Base-by-base conservation (phyloP, 2,329 filamentous ascomycete genomes). In the Xylaria sp. region DNA sequence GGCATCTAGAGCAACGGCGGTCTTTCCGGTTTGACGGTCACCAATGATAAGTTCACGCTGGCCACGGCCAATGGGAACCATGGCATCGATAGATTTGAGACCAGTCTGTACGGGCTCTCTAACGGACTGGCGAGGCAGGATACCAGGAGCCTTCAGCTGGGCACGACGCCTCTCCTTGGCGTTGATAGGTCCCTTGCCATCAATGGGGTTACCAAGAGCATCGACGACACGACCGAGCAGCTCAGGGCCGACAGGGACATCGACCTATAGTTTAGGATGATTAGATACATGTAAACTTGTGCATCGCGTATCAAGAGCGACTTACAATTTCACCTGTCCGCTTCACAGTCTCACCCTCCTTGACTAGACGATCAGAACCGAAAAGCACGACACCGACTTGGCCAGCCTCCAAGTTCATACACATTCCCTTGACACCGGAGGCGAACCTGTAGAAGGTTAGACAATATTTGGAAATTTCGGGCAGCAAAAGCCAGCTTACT, bases 21-120 rank as follows among this genome's bases (percentile, higher is more conserved):
- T 99, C 92, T 99, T 99, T 86, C 96, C 96, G 79, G 96, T 99
- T 88, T 99, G 96, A 94, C 96, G 96, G 84, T 99, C 96, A 89
- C 96, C 96, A 85, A 99, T 99, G 85, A 99, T 98, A 90, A 99
- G 88, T 89, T 99, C 96, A 95, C 96, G 96, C 90, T 99, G 96
- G 82, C 96, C 96, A 95, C 96, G 96, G 83, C 96, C 96, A 80
- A 99, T 98, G 80, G 96, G 96, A 79, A 99, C 96, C 96, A 99
- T 98, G 86, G 96, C 94, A 83, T 99, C 96, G 87, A 99, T 89
- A 79, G 94, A 97, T 90, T 99, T 99, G 79, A 98, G 91, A 89
- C 96, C 96, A 83, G 96, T 99, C 91, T 99, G 96, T 77, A 99
- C 95, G 77, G 96, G 95, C 90, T 99, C 89, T 88, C 94, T 94